A percentile compares a stretch with the other conserved stretches of the same genome.
Conservation (phyloP, 1,284 basidiomycete species). For the Marasmius oreades region DNA sequence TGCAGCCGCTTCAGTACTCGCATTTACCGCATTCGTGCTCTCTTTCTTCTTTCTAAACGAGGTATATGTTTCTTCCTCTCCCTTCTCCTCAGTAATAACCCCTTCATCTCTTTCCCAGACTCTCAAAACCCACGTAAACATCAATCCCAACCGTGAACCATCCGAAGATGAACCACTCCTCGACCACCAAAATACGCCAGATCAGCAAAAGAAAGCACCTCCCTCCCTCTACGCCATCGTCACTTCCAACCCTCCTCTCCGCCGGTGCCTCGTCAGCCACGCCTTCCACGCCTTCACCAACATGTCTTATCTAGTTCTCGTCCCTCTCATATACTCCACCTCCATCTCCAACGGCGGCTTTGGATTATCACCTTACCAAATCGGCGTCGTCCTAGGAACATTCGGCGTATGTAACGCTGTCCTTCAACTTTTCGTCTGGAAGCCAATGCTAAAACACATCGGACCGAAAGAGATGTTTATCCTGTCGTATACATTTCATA, state of each 20-base stretch:
- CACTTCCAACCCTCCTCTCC: constrained; percentile 27
- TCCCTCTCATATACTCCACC: constrained; percentile 20
- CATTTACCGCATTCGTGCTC: constrained; percentile 23
- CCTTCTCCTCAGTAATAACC: not conserved
- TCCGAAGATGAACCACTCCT: not conserved
- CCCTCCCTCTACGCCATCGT: constrained; percentile 26
- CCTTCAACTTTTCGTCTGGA: not conserved
- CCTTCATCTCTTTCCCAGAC: constrained; percentile 14
- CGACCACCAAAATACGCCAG: not conserved
- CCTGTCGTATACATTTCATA: not conserved
- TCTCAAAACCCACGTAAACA: constrained; percentile 15
- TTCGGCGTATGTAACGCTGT: constrained; percentile 27
- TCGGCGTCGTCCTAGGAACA: constrained; percentile 18
- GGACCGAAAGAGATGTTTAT: constrained; percentile 3
- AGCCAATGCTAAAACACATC: not conserved
- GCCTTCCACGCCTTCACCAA: constrained; percentile 31
- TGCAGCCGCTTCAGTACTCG: constrained; percentile 21
- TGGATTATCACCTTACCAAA: constrained; percentile 16
- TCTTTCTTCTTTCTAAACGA: constrained; percentile 29
- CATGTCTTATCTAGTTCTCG: constrained; percentile 24
- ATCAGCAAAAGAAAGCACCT: not conserved
- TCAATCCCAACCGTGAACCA: not conserved
- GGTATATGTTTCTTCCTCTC: constrained; percentile 16
- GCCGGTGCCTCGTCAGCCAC: constrained; percentile 27
- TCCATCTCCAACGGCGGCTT: constrained; percentile 18